Conservation (phyloP, 192 early-diverging fungal species). For the Linnemannia exigua region DNA sequence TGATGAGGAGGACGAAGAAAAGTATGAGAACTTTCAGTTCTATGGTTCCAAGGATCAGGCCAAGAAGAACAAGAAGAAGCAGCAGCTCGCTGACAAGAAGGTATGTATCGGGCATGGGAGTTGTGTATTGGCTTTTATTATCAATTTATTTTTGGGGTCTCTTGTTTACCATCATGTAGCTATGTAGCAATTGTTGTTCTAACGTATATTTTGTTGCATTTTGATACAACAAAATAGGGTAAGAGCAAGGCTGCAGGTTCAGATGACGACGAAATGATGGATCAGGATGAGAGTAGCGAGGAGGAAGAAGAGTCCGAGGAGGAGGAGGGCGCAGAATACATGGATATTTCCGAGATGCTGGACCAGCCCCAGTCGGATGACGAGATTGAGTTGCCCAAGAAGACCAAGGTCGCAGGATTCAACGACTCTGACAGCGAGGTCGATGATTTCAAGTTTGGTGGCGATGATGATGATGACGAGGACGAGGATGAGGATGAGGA, state of each 20-base stretch:
- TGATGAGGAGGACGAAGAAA: constrained; percentile 86
- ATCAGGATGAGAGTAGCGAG: constrained; percentile 51
- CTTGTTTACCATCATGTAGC: no score
- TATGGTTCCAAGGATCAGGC: constrained; percentile 64
- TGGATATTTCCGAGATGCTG: constrained; percentile 57
- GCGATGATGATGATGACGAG: constrained; percentile 28
- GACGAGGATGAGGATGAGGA: constrained; percentile 43
- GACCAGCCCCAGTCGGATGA: constrained; percentile 46
- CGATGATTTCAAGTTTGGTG: constrained; percentile 47
- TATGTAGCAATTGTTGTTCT: neutral
- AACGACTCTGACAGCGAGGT: constrained; percentile 55
- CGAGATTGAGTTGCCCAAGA: constrained; percentile 45
- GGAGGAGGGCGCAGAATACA: constrained; percentile 53
- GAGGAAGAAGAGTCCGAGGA: constrained; percentile 59
- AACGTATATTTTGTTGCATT: neutral
- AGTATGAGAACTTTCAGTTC: constrained; percentile 80
- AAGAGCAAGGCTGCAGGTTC: constrained; percentile 33
- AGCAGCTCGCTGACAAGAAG: constrained; percentile 19
- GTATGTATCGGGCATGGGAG: neutral
- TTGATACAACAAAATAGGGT: neutral
- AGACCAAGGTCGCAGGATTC: constrained; percentile 57
- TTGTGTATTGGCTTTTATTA: neutral
- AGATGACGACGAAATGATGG: constrained; percentile 52
- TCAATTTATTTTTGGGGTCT: no score
- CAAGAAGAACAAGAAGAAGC: constrained; percentile 41